Base-by-base conservation (phyloP, 2,329 filamentous ascomycete species). In the Ophiocordyceps robertsii region DNA sequence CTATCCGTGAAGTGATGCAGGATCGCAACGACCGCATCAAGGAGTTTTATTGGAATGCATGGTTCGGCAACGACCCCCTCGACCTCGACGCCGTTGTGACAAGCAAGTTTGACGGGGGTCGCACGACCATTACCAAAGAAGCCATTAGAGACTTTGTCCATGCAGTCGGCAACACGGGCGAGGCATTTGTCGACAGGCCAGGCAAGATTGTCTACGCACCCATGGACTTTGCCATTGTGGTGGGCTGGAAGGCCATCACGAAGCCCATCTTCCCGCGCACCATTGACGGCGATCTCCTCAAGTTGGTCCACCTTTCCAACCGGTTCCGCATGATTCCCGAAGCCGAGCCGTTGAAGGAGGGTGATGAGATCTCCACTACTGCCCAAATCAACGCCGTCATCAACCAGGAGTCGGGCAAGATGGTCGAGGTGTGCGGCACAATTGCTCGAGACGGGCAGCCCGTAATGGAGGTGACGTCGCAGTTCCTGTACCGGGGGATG, bases 131-230 rank as follows among this genome's bases (percentile, higher is more conserved):
- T 51, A 95, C 87, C 5, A 80, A 82, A 46, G 85, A 95, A 60
- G 89, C 84, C 48, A 95, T 98, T 67, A 93, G 94, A 48, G 89
- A 98, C 67, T 98, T 98, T 53, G 88, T 96, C n/a, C 89, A 98
- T 59, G 90, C 92, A 38, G 92, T 98, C 51, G 92, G 93, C 50
- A 98, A 98, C 67, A 95, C 85, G 13, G 90, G 90, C 32, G 92
- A 98, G 62, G 89, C 92, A 8, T 98, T 98, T 53, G 90, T 98
- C 42, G 90, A 96, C 56, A 79, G 90, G 39, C 90, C 89, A 37
- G 90, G 88, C 51, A 96, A 96, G 70, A 81, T 85, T 48, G 85
- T 95, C 49, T 90, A 83, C 53, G 92, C 92, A 8, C 92, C 93
- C 29, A 98, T 98, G 92, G 92, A 98, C 64, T 98, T 95, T 56